phyloP scores from a whole-genome alignment of 2,329 filamentous ascomycete genomes.

The Penicillium sp. region DNA sequence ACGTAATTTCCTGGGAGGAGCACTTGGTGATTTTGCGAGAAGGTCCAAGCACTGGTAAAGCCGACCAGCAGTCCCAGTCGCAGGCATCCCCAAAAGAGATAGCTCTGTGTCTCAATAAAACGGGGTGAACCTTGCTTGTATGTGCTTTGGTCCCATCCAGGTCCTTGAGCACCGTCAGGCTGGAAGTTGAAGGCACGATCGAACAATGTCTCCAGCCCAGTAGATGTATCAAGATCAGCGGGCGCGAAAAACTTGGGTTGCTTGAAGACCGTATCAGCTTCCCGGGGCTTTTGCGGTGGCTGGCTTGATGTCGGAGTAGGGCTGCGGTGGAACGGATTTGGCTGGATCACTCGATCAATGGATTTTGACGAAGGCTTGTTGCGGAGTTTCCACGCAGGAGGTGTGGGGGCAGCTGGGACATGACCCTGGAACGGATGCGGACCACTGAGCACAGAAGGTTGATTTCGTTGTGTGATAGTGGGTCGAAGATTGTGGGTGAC shows the following conservation, averaged over 20 bases:
- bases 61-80: slow-evolving; percentile 32
- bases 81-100: slow-evolving; percentile 31
- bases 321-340: slow-evolving; percentile 40
- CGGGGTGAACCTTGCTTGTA: slow-evolving; percentile 7
- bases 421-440: slow-evolving; percentile 48
- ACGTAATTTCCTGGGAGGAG: slow-evolving; percentile 40
- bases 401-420: slow-evolving; percentile 43
- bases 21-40: slow-evolving; percentile 34
- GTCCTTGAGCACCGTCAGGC: slow-evolving; percentile 28
- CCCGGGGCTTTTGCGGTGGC: slow-evolving; percentile 18
- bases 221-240: slow-evolving; percentile 44
- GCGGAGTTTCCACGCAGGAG: slow-evolving; percentile 44
- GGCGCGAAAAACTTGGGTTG: slow-evolving; percentile 49
- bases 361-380: slow-evolving; percentile 35
- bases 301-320: slow-evolving; percentile 27
- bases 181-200: slow-evolving; percentile 47
- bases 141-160: slow-evolving; percentile 20
- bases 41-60: slow-evolving; percentile 35
- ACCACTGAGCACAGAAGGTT: slow-evolving; percentile 31
- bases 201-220: slow-evolving; percentile 51
- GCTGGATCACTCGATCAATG: slow-evolving; percentile 37
- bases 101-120: slow-evolving; percentile 13
- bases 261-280: slow-evolving; percentile 40
- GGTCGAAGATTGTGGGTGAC: slow-evolving; percentile 38
- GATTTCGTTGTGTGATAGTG: slow-evolving; percentile 32